Percentiles rank a stretch among this genome's conserved stretches.
Evolutionary conservation across 2,329 filamentous ascomycete species (phyloP).

Genomic region (Scedosporium aurantiacum): DNA sequence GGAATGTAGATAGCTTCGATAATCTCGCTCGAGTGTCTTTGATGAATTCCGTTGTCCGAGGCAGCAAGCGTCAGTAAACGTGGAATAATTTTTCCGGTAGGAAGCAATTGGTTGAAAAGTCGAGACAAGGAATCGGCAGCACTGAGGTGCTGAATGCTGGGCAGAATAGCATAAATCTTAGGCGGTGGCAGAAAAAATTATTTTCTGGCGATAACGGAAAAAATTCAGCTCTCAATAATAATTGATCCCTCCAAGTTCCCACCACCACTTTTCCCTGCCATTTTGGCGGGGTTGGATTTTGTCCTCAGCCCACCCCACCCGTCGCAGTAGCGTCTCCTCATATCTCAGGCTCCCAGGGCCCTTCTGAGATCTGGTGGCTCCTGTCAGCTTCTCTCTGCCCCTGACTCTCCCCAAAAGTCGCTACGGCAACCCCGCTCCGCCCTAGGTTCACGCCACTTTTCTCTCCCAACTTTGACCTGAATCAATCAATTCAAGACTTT

Average conservation of each 20-base stretch:
- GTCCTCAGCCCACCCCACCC: neutral
- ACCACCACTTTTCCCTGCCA: too few species aligned
- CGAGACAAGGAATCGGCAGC: neutral
- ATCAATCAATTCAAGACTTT: neutral
- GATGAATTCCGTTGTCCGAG: neutral
- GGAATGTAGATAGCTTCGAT: neutral
- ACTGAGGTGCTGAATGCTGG: neutral
- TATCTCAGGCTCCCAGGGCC: neutral
- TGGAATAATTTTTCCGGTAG: neutral
- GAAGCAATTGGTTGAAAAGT: neutral
- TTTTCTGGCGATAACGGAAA: neutral
- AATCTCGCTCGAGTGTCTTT: neutral
- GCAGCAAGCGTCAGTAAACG: neutral
- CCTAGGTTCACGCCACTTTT: slow-evolving; percentile 4
- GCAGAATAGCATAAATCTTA: neutral
- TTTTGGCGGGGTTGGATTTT: neutral
- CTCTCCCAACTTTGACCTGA: neutral
- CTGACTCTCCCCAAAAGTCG: neutral
- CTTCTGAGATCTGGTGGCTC: neutral
- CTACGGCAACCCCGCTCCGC: slow-evolving; percentile 5
- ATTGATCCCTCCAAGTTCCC: too few species aligned
- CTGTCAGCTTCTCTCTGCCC: neutral
- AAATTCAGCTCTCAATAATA: too few species aligned
- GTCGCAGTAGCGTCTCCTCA: neutral
- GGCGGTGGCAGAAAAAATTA: slow-evolving; percentile 7